phyloP scores from a whole-genome alignment of 768 basidiomycete genomes.

The Russula vinacea region DNA sequence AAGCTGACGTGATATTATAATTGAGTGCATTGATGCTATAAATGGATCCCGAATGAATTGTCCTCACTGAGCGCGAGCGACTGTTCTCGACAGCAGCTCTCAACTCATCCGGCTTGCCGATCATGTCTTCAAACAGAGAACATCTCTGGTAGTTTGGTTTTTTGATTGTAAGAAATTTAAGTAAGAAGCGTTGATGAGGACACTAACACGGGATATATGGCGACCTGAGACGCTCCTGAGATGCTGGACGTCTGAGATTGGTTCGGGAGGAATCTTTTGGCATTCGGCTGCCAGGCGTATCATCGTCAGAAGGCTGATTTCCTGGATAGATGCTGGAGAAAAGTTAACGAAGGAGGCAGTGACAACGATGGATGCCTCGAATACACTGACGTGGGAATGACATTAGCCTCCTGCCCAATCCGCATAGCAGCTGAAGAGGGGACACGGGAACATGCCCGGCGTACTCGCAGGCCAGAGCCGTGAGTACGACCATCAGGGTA shows the following conservation, averaged over 20 bases:
- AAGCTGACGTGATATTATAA: constrained; percentile 44
- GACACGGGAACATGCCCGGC: constrained; percentile 49
- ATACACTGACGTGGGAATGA: constrained; percentile 44
- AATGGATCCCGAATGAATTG: background rate
- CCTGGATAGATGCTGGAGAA: constrained; percentile 61
- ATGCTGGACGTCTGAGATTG: constrained; percentile 43
- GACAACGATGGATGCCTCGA: constrained; percentile 3
- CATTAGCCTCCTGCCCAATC: constrained; percentile 43
- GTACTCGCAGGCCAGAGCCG: constrained; percentile 66
- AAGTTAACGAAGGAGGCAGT: constrained; percentile 12
- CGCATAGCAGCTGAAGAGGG: constrained; percentile 48
- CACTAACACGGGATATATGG: constrained; percentile 55
- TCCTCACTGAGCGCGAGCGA: constrained; percentile 54
- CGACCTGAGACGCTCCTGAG: constrained; percentile 46
- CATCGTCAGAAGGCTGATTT: constrained; percentile 70
- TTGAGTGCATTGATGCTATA: constrained; percentile 10
- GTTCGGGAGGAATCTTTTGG: constrained; percentile 49
- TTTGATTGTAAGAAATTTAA: background rate
- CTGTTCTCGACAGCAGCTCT: constrained; percentile 47
- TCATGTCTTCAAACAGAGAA: constrained; percentile 58
- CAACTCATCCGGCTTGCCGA: constrained; percentile 46
- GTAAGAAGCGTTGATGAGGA: background rate
- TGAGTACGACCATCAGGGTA: constrained; percentile 62
- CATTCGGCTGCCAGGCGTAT: constrained; percentile 61
- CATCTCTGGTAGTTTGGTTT: constrained; percentile 52